Percentiles rank a stretch among this genome's conserved stretches.
These are phyloP conservation scores for Rheum nobile DNA, from an alignment of 148 eudicot species.

Conservation along the genomic window DNA sequence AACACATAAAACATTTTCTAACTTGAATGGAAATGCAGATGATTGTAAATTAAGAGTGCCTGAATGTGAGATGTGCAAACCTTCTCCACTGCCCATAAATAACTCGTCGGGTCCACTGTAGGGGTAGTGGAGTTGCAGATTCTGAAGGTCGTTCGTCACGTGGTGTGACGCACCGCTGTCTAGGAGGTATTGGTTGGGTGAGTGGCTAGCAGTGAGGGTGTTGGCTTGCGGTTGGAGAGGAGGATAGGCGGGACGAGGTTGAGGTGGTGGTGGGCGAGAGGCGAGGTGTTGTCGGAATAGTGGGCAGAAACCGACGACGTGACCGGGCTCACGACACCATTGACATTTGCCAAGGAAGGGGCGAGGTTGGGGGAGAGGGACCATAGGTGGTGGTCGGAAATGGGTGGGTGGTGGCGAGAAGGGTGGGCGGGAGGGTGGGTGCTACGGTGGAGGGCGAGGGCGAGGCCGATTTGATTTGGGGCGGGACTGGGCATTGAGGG, in stretches of 20 bases:
- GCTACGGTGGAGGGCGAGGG: no score
- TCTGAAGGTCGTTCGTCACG: background rate
- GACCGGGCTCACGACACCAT: background rate
- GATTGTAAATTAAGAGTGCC: no score
- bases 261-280: background rate
- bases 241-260: background rate
- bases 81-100: no score
- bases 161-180: slow-evolving; percentile 2
- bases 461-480: no score
- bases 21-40: no score
- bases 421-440: background rate
- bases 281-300: background rate
- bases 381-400: background rate
- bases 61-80: no score
- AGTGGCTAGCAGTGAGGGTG: background rate
- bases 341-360: no score
- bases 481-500: no score
- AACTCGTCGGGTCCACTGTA: no score
- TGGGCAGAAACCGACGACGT: background rate
- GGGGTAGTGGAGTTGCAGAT: background rate
- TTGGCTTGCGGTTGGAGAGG: background rate
- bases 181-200: no score
- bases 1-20: no score
- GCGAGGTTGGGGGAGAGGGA: no score
- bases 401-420: background rate